A percentile compares a stretch with the other conserved stretches of the same genome.
Evolutionary conservation across 257 asterid species (phyloP).

Genomic region (Asclepias syriaca): DNA sequence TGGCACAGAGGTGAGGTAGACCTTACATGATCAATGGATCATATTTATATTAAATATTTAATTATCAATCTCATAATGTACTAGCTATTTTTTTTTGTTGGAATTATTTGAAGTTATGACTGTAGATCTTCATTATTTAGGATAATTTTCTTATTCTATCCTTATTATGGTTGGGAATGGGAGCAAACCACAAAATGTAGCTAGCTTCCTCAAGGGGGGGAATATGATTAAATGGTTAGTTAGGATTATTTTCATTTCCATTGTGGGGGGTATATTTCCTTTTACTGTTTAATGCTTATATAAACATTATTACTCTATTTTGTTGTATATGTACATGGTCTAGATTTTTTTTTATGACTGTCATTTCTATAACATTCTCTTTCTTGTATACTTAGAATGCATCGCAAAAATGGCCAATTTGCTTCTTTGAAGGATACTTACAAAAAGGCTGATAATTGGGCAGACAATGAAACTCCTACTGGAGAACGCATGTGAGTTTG

Average conservation of each 20-base stretch:
- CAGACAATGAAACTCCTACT: constrained; percentile 25
- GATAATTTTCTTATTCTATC: neutral
- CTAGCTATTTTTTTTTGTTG: neutral
- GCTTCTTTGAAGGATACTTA: constrained; percentile 25
- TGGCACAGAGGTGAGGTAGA: constrained; percentile 31
- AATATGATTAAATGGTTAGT: neutral
- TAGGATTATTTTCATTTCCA: neutral
- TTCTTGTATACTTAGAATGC: constrained; percentile 22
- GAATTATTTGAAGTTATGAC: neutral
- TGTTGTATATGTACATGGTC: neutral
- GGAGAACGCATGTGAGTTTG: constrained; percentile 34
- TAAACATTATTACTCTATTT: neutral
- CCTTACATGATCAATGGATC: neutral
- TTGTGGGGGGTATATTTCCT: neutral
- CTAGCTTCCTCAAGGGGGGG: no score
- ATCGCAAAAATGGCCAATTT: constrained; percentile 36
- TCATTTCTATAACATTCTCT: neutral
- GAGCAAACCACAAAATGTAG: neutral
- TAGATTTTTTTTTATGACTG: neutral
- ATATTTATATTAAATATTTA: neutral
- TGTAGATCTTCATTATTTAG: neutral
- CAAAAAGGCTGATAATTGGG: constrained; percentile 26
- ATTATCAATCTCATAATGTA: neutral
- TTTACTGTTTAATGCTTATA: neutral
- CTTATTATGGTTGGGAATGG: neutral